A percentile compares a stretch with the other conserved stretches of the same genome.
phyloP scores from a whole-genome alignment of 495 filamentous ascomycete species.

The Trypethelium eluteriae region DNA sequence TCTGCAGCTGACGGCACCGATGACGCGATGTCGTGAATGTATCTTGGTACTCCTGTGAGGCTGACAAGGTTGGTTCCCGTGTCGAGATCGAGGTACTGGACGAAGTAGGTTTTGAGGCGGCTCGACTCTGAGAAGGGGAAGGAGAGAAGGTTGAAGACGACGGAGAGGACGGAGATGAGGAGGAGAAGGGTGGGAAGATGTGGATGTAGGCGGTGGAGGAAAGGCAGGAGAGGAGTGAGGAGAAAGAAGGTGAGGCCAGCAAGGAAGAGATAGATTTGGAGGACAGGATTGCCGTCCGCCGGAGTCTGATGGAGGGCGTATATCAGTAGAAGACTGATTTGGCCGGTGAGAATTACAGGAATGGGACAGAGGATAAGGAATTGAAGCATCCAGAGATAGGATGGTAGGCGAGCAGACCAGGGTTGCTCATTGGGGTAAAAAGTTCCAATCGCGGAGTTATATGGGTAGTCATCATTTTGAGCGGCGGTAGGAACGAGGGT shows the following conservation, averaged over 20 bases:
- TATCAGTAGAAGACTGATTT: conserved; percentile 65
- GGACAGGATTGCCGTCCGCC: conserved; percentile 43
- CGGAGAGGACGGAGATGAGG: conserved; percentile 62
- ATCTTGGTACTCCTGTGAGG: conserved; percentile 64
- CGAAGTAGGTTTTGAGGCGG: conserved; percentile 79
- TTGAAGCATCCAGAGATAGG: conserved; percentile 80
- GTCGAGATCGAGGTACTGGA: conserved; percentile 73
- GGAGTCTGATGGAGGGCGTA: conserved; percentile 71
- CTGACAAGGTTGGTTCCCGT: conserved; percentile 59
- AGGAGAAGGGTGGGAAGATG: conserved; percentile 74
- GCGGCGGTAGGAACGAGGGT: not conserved
- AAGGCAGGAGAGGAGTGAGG: conserved; percentile 71
- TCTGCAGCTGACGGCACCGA: conserved; percentile 63
- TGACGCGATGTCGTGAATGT: conserved; percentile 57
- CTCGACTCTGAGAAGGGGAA: conserved; percentile 79
- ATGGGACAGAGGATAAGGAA: conserved; percentile 75
- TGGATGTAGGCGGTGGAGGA: conserved; percentile 76
- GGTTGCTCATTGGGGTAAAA: conserved; percentile 73
- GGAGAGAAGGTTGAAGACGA: conserved; percentile 78
- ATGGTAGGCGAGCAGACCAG: conserved; percentile 73
- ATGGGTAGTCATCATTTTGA: conserved; percentile 32
- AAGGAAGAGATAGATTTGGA: conserved; percentile 59
- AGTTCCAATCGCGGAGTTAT: conserved; percentile 33
- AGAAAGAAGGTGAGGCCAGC: conserved; percentile 60
- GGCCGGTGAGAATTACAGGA: conserved; percentile 62